phyloP scores from a whole-genome alignment of 495 filamentous ascomycete genomes.

The Lophiotrema nucula region DNA sequence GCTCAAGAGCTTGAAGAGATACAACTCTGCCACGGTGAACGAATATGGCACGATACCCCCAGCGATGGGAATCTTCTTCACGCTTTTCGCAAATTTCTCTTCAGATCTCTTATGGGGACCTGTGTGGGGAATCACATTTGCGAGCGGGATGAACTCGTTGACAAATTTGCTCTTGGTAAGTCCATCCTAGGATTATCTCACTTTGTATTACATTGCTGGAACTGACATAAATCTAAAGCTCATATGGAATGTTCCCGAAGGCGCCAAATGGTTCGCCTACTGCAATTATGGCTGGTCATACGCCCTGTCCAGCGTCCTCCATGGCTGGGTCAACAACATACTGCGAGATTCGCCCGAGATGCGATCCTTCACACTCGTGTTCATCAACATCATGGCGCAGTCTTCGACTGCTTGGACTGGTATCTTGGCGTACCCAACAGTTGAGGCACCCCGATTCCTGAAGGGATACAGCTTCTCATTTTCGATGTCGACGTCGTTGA shows the following conservation, averaged over 20 bases:
- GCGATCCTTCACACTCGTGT: constrained; percentile 35
- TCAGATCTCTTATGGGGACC: constrained; percentile 47
- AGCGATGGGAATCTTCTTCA: constrained; percentile 48
- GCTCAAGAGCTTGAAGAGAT: constrained; percentile 41
- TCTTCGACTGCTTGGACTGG: constrained; percentile 43
- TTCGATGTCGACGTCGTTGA: no score
- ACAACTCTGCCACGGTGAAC: constrained; percentile 36
- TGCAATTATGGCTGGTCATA: constrained; percentile 36
- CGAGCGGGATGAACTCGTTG: no score
- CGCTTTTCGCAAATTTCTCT: constrained; percentile 47
- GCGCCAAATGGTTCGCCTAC: constrained; percentile 53
- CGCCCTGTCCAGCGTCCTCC: constrained; percentile 41
- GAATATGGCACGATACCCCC: constrained; percentile 40
- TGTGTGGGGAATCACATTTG: constrained; percentile 42
- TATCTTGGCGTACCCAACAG: constrained; percentile 43
- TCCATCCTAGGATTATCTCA: constrained; percentile 35
- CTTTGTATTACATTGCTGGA: no score
- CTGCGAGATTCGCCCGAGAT: constrained; percentile 36
- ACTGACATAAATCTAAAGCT: constrained; percentile 38
- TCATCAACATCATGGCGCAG: constrained; percentile 40
- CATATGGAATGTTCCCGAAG: constrained; percentile 51
- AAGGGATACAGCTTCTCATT: no score
- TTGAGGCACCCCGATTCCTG: constrained; percentile 43
- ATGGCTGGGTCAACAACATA: constrained; percentile 41
- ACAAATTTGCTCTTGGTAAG: no score